These are phyloP conservation scores for Psilocybe mexicana DNA, from an alignment of 1,284 basidiomycete species.

Conservation along the genomic window DNA sequence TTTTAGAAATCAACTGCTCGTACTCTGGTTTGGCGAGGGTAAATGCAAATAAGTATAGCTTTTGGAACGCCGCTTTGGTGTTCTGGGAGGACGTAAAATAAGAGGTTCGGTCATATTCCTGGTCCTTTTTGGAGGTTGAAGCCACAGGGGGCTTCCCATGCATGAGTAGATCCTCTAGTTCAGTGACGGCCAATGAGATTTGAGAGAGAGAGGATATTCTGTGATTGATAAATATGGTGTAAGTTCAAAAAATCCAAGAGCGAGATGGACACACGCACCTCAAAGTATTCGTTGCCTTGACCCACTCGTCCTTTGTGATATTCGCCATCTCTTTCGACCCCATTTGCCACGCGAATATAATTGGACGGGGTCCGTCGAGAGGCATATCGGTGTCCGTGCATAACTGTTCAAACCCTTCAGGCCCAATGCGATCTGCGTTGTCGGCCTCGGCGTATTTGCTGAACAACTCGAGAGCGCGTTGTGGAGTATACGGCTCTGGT, in stretches of 20 bases:
- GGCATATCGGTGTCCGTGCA: constrained; percentile 66
- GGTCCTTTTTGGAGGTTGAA: constrained; percentile 42
- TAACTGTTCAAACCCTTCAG: constrained; percentile 66
- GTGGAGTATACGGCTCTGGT: constrained; percentile 49
- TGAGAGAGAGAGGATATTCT: constrained; percentile 61
- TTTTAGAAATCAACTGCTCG: constrained; percentile 30
- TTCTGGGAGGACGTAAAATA: constrained; percentile 54
- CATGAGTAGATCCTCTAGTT: constrained; percentile 65
- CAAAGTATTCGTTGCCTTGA: constrained; percentile 52
- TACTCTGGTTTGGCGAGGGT: constrained; percentile 64
- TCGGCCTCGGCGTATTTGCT: constrained; percentile 62
- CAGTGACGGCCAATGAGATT: constrained; percentile 51
- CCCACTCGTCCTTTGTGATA: constrained; percentile 67
- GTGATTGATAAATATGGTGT: background rate
- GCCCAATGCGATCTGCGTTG: constrained; percentile 55
- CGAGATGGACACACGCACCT: constrained; percentile 45
- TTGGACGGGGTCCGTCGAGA: constrained; percentile 67
- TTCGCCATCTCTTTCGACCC: constrained; percentile 69
- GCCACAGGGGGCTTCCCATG: constrained; percentile 41
- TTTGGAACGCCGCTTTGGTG: constrained; percentile 52
- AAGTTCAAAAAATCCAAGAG: background rate
- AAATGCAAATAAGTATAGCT: constrained; percentile 72
- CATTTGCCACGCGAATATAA: constrained; percentile 74
- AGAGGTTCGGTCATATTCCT: constrained; percentile 56
- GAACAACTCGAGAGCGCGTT: constrained; percentile 59